Evolutionary conservation across 2,329 filamentous ascomycete genomes (phyloP).

Genomic region (Lecanicillium sp.): DNA sequence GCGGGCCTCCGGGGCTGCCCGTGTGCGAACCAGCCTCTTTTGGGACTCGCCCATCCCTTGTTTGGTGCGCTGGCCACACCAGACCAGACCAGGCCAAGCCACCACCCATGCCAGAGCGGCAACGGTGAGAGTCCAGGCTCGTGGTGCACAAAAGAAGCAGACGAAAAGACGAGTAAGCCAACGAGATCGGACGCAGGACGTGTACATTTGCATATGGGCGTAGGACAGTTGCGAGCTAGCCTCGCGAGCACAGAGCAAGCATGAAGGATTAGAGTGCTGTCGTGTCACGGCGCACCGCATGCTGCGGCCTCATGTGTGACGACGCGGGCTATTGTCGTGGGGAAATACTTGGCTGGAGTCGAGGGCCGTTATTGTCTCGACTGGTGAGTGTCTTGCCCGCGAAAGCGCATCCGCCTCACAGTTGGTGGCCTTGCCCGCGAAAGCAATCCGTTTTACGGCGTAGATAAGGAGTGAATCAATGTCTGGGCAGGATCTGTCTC

Average conservation of each 20-base stretch:
- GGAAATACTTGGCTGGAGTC: neutral
- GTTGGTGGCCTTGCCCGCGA: too few relatives aligned
- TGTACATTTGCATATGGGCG: constrained; percentile 9
- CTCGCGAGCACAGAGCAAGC: neutral
- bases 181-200: constrained; percentile 9
- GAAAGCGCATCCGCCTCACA: too few relatives aligned
- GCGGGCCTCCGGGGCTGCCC: constrained; percentile 6
- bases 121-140: neutral
- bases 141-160: neutral
- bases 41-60: constrained; percentile 1
- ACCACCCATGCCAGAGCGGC: neutral
- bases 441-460: too few relatives aligned
- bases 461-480: neutral
- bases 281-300: neutral
- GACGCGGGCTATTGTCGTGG: too few relatives aligned
- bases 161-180: neutral
- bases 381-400: neutral
- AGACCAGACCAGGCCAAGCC: too few relatives aligned
- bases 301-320: neutral
- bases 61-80: too few relatives aligned
- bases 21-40: constrained; percentile 8
- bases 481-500: constrained; percentile 3
- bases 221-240: neutral
- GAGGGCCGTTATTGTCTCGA: neutral
- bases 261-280: neutral